Base-by-base conservation (phyloP, 192 early-diverging fungal species). In the Dissophora ornata region DNA sequence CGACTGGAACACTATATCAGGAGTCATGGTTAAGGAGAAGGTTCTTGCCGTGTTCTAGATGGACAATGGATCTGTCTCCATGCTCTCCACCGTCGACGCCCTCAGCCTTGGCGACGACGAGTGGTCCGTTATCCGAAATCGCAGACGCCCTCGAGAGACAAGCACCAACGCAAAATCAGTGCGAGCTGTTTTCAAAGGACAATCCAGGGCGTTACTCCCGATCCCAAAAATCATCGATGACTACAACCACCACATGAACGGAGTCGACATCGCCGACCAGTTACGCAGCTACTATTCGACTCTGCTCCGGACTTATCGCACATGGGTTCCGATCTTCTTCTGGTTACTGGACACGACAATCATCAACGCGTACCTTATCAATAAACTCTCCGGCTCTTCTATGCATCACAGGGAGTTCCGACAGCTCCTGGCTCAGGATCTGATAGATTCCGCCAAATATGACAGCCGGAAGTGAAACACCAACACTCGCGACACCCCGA, bases 11-110 rank as follows among this genome's bases (percentile, higher is more conserved):
- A 40, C 55, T 18, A 59, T 52, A 0, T 79, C 62, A 9, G 79
- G 79, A 6, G 54, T 25, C 3, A 48, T 73, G 1, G 65, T 73
- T 4, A 42, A 55, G 18, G 25, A 71, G 16, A 4, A 19, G 33
- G 62, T 78, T 0, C 53, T 81, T 21, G 61, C 62, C 13, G 45
- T 57, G 25, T 25, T 77, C 13, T 82, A 69, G 80, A 38, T 61
- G 32, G 69, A 79, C 47, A 82, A 71, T 62, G 74, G 22, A 28
- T 59, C 64, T 33, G 80, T 78, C 16, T 57, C 64, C 11, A 82
- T 79, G 62, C 49, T 82, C 28, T 68, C 38, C 32, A 82, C 73
- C 24, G 71, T 82, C 47, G 63, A 81, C 50, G 22, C 29, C 7
- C 62, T 67, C 40, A 24, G 32, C 18, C 62, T 61, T 47, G n/a